Evolutionary conservation across 2,329 filamentous ascomycete genomes (phyloP), one percentile per base, ranked within the genome.

Genomic region (Clonostachys byssicola): DNA sequence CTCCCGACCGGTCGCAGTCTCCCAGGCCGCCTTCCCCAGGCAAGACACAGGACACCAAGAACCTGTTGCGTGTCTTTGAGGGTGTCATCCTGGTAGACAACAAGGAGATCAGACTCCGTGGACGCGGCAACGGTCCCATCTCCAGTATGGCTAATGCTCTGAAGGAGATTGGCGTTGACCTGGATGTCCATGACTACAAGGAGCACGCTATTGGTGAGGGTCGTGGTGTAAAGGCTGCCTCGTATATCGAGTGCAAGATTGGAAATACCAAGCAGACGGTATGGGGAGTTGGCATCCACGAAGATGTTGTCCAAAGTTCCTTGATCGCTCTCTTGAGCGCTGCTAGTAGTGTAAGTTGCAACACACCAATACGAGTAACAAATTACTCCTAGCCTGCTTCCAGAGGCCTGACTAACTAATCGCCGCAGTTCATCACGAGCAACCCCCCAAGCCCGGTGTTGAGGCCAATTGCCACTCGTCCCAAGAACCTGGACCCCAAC

Each of bases 161-260:
- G 40, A 81, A 82, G 56, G 76, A 77, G 14, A 71, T 97, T 34
- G 89, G 89, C 49, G 86, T 97, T 53, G 86, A 95, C 60, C 75
- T 97, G 20, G 92, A 97, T 61, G 90, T 97, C 45, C 81, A 85
- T 42, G 90, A 96, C 65, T 97, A 97, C 75, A 96, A 95, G 74
- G 94, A 97, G 68, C 92, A 97, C 69, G 87, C 92, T 30, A 91
- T 97, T 56, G 90, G 90, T 54, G 75, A 78, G 45, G 89, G 89
- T 51, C 81, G 83, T 48, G 82, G 90, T 51, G 89, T 92, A 55
- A 95, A 95, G 73, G 92, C 92, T n/a, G 92, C 91, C 3, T 89
- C 92, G 3, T 97, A 95, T 63, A 95, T 97, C 53, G 89, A 96
- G 67, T 96, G 91, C 68, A 91, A 80, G 30, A 78, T 84, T 17